phyloP scores from a whole-genome alignment of 176 grass and related monocot species.

The Cenchrus fungigraminus region DNA sequence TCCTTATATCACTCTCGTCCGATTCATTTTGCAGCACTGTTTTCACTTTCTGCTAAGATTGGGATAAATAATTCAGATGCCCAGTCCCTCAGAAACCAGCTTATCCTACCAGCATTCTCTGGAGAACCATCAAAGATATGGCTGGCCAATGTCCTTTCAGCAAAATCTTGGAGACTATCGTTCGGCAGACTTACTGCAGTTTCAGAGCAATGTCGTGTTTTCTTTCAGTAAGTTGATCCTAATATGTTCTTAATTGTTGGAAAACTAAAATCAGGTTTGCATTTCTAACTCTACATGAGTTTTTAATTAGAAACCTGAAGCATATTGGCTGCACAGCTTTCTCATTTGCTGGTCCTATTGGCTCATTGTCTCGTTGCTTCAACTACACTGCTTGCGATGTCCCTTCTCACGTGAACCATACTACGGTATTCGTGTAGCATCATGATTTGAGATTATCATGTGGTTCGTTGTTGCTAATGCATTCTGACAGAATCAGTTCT shows the following conservation, averaged over 20 bases:
- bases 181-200: slow-evolving; percentile 31
- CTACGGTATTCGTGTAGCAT: too few relatives aligned
- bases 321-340: background rate
- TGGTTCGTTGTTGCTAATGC: slow-evolving; percentile 31
- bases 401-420: too few relatives aligned
- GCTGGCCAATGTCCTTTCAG: background rate
- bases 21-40: background rate
- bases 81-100: slow-evolving; percentile 4
- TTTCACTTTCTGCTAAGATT: slow-evolving; percentile 14
- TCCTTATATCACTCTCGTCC: background rate
- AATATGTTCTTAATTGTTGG: background rate
- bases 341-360: background rate
- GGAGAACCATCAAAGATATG: slow-evolving; percentile 14
- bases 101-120: background rate
- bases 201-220: slow-evolving; percentile 34
- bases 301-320: background rate
- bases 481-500: slow-evolving; percentile 35
- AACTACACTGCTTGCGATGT: background rate
- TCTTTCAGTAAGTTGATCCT: slow-evolving; percentile 15
- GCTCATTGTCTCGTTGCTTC: background rate
- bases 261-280: slow-evolving; percentile 9
- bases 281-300: slow-evolving; percentile 5
- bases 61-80: slow-evolving; percentile 28
- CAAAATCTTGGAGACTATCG: slow-evolving; percentile 50
- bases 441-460: slow-evolving; percentile 19